Evolutionary conservation across 2,329 filamentous ascomycete genomes (phyloP), one percentile per base, ranked within the genome.

Genomic region (Venturia effusa): DNA sequence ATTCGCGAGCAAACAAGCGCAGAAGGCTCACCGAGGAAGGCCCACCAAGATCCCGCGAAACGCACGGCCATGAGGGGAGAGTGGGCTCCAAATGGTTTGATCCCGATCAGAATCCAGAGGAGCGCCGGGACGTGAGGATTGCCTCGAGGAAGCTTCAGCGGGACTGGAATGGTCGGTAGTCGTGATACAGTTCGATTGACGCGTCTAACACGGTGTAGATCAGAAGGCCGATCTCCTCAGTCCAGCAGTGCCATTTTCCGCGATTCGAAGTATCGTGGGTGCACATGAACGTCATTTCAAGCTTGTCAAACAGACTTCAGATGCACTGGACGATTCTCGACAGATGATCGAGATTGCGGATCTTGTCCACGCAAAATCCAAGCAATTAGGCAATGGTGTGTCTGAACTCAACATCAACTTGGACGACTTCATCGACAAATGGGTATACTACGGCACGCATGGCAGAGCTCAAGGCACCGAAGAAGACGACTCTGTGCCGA

Each of bases 391-490:
- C 1, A 80, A 90, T 37, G 92, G 92, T 7, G 88, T 88, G 69
- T 84, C 85, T 2, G 85, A 88, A 37, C 19, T 64, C 61, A 90
- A 92, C 8, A 78, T 99, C 27, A 92, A 97, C 70, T 81, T 95
- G 0, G 92, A 97, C 66, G 90, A 96, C 69, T 95, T 97, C 70
- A 85, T 97, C 17, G 89, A 89, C 0, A 96, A 95, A 74, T 93
- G 89, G 73, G 91, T 95, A 66, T 84, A 83, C 3, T 97, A 89
- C 72, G 97, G 97, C 91, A 85, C 84, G 22, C 71, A 74, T 27
- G 81, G 83, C 41, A 88, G 85, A 3, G 78, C 82, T 17, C 63
- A 66, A 0, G 66, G 51, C 8, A 82, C 81, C 13, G 82, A 83
- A 30, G 75, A 76, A 17, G 78, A 83, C 60, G 79, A 82, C 45